Evolutionary conservation across 2,329 filamentous ascomycete genomes (phyloP), one percentile per base, ranked within the genome.

Genomic region (Alternaria hordeiaustralica): DNA sequence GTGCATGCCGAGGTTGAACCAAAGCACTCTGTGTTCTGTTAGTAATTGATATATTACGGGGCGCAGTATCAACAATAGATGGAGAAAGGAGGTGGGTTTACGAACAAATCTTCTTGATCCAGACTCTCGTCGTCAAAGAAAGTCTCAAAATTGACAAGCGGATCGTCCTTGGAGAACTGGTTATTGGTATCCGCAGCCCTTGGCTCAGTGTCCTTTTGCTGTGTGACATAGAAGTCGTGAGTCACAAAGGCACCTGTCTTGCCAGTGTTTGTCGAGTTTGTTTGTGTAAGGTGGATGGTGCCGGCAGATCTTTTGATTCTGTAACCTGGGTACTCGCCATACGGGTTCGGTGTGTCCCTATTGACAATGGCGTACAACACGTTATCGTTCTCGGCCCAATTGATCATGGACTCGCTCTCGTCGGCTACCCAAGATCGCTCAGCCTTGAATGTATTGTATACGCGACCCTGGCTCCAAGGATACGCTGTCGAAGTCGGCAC

Each of bases 151-250:
- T 87, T 79, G 20, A 87, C 75, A 4, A 84, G 77, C 6, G 87
- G 87, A 55, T 87, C 80, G 4, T 78, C 43, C 0, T 81, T 76
- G 28, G 84, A 79, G 66, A 83, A 80, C 51, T 75, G 80, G 67
- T 87, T 86, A 60, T 81, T 79, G 1, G 83, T 75, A 41, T 86
- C 81, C 0, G 83, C 81, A 26, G 50, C 23, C 12, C 60, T 47
- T 36, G 84, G 84, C 72, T 88, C 87, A 0, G 81, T 84, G 67
- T 88, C 86, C 58, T 88, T 84, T 7, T 82, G 84, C 61, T 79
- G 77, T 2, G 85, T 81, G 18, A 87, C 79, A 70, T 83, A 85
- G 5, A 89, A 67, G 70, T 88, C 83, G 64, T 86, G 79, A 18
- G 81, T 81, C 4, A 85, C 83, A 80, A 83, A 88, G 23, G 79